Evolutionary conservation across 2,329 filamentous ascomycete species (phyloP).

Genomic region (Venturia aucupariae): DNA sequence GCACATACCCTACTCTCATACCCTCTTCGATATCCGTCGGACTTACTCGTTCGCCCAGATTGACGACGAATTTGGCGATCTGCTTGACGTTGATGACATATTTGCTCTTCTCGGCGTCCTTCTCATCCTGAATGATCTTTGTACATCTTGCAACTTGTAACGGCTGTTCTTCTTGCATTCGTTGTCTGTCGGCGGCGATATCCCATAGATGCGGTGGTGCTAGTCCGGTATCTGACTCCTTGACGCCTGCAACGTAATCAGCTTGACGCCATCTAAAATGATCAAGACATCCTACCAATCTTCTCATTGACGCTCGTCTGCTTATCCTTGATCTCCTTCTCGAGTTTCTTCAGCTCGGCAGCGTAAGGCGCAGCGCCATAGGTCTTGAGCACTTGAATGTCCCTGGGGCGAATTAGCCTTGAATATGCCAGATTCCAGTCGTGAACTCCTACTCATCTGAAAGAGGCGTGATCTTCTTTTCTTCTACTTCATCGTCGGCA

Average conservation of each 20-base stretch:
- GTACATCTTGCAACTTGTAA: conserved; percentile 96
- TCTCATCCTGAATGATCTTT: conserved; percentile 97
- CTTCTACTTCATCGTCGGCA: conserved; percentile 90
- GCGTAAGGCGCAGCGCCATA: conserved; percentile 97
- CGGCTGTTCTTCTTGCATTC: conserved; percentile 97
- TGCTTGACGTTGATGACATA: conserved; percentile 99
- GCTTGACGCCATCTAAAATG: not conserved
- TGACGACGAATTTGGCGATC: conserved; percentile 98
- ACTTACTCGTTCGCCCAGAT: conserved; percentile 90
- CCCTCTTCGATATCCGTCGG: conserved; percentile 99
- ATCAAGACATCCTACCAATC: conserved; percentile 52
- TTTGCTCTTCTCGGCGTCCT: conserved; percentile 96
- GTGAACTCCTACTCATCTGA: conserved; percentile 75
- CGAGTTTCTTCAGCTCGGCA: conserved; percentile 87
- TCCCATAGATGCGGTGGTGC: conserved; percentile 99
- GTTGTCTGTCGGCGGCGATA: conserved; percentile 92
- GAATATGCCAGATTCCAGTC: not conserved
- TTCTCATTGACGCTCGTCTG: conserved; percentile 98
- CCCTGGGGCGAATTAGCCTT: conserved; percentile 48
- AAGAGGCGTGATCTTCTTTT: conserved; percentile 98
- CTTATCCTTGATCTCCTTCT: conserved; percentile 99
- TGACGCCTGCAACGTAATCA: conserved; percentile 12
- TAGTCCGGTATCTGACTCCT: conserved; percentile 93
- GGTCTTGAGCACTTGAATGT: conserved; percentile 98
- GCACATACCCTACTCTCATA: conserved; percentile 77